Evolutionary conservation across 2,329 filamentous ascomycete genomes (phyloP), one percentile per base, ranked within the genome.

Genomic region (Colletotrichum viniferum): DNA sequence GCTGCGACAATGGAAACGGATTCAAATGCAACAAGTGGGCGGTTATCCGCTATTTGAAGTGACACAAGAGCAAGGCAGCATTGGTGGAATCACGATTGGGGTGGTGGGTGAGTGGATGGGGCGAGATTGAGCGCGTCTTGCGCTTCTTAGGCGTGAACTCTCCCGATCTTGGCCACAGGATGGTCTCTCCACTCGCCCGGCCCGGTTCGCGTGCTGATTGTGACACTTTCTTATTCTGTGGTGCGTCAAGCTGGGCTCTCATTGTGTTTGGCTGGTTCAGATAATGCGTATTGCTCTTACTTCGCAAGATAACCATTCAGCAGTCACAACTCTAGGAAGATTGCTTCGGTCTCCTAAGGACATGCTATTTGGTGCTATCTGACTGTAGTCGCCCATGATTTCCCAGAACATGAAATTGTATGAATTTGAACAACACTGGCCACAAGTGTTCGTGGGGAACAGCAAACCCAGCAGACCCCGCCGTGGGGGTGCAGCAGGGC

Each of bases 81-180:
- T 75, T 68, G 69, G 69, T 75, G 69, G 73, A 52, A 73, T 60
- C 12, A 21, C 13, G 13, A 63, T 21, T 13, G 14, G 14, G 18
- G 24, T 10, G 55, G 67, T 61, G 52, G 68, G 67, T 74, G 52
- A 65, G 24, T 21, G 30, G 36, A 55, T 55, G 52, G 61, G 61
- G 36, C 72, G 60, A 71, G 13, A 74, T 66, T 62, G 65, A 18
- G 28, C 24, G 21, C 36, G 18, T 13, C 38, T 36, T 18, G 30
- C 28, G 61, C n/a, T 12, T 28, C 13, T 32, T 16, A 26, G 28
- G 24, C 6, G 7, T 6, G 62, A 26, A 26, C 26, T 67, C 16
- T 36, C 34, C 56, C 32, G 34, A 48, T 24, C 56, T 36, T 72
- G 73, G 63, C 63, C 26, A 43, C n/a, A 26, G 14, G 7, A 16